Base-by-base conservation (phyloP, 768 basidiomycete species). In the Lactarius tabidus region DNA sequence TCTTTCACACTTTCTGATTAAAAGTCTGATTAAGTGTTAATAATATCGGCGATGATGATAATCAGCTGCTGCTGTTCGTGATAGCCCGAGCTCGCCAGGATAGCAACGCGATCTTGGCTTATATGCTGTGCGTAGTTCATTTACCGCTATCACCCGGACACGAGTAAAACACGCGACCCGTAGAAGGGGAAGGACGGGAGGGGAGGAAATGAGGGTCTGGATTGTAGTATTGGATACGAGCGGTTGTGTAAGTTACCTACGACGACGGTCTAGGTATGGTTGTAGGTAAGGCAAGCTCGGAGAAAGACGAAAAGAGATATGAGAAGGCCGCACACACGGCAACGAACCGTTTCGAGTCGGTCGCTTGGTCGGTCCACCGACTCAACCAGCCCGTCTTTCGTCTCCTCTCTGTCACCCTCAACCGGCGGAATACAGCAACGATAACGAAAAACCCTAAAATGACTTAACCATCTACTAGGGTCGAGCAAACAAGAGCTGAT, bases 321-420 rank as follows among this genome's bases (percentile, higher is more conserved):
- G 31, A 58, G 54, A 29, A 45, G 60, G 48, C 59, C 64, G 64
- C 33, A 15, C 38, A 60, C 64, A 60, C 54, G 43, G 36, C 35
- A 28, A 56, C 64, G 64, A 65, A 65, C 64, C 64, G 59, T 65
- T 65, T 60, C 35, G 41, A 26, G 48, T 23, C 48, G 14, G 23
- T 26, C 23, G 15, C 14, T 39, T 10, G 48, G 0, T 10, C 48
- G 48, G 23, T 12, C 26, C 5, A 51, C 48, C 23, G 20, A 45
- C 43, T 18, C 9, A n/a, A 45, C n/a, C 48, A 15, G 48, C 23
- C 23, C 26, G 26, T 51, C 41, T 6, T n/a, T 26, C 45, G 23
- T 48, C 45, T 48, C 45, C 45, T 48, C 45, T 48, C 23, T 48
- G 45, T 48, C 48, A 28, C 48, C 48, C 48, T 26, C 26, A 14